phyloP scores from a whole-genome alignment of 2,329 filamentous ascomycete genomes.

The Penicillium concentricum region DNA sequence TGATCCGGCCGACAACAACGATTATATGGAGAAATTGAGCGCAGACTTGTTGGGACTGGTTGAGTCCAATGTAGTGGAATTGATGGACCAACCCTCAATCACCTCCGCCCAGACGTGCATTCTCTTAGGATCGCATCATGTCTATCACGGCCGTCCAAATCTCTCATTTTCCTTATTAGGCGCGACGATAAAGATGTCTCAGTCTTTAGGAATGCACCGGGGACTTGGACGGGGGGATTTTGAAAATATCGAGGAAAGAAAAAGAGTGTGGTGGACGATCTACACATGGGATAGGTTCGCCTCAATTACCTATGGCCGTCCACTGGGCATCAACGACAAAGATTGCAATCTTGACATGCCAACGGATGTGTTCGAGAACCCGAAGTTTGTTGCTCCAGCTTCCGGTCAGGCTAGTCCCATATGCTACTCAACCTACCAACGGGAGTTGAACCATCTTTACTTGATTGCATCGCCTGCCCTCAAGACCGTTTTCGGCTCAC shows the following conservation, averaged over 20 bases:
- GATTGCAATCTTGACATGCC: slow-evolving; percentile 40
- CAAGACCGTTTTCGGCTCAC: slow-evolving; percentile 26
- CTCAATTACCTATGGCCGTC: slow-evolving; percentile 43
- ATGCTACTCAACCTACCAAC: slow-evolving; percentile 25
- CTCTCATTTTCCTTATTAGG: slow-evolving; percentile 41
- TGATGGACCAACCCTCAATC: slow-evolving; percentile 44
- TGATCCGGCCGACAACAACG: slow-evolving; percentile 12
- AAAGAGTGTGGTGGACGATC: slow-evolving; percentile 45
- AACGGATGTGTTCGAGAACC: slow-evolving; percentile 33
- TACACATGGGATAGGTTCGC: slow-evolving; percentile 46
- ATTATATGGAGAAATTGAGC: slow-evolving; percentile 18
- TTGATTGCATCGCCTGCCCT: slow-evolving; percentile 25
- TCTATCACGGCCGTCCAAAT: slow-evolving; percentile 46
- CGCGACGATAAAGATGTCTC: slow-evolving; percentile 39
- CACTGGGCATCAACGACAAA: slow-evolving; percentile 44
- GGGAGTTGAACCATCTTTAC: slow-evolving; percentile 27
- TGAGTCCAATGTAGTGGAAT: slow-evolving; percentile 37
- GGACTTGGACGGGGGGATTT: slow-evolving; percentile 22
- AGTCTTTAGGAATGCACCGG: slow-evolving; percentile 36
- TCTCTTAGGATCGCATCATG: slow-evolving; percentile 42
- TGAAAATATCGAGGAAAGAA: slow-evolving; percentile 36
- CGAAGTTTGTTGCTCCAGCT: slow-evolving; percentile 20
- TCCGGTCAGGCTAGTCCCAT: slow-evolving; percentile 7
- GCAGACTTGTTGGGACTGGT: slow-evolving; percentile 22
- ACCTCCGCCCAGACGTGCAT: slow-evolving; percentile 40